Evolutionary conservation across 2,329 filamentous ascomycete species (phyloP).

Genomic region (Ascochyta pisi): DNA sequence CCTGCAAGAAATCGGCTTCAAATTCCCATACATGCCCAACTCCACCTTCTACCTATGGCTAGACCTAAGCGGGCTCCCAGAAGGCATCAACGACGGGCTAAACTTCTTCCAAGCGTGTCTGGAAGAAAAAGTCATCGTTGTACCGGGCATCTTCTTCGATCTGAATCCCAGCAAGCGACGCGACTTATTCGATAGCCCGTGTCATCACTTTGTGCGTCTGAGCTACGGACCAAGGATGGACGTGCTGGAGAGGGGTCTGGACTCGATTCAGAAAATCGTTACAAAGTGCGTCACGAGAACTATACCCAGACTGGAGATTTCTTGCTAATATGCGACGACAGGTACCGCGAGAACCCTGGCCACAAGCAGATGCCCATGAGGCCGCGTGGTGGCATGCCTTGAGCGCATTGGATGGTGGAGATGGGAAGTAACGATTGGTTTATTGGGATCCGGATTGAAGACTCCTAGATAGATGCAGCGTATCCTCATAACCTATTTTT

Average conservation of each 20-base stretch:
- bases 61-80: constrained; percentile 69
- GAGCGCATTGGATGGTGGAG: not conserved
- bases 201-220: constrained; percentile 66
- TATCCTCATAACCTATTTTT: too few relatives aligned
- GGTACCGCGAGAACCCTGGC: constrained; percentile 18
- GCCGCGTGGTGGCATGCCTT: constrained; percentile 11
- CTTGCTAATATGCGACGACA: not conserved
- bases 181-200: constrained; percentile 92
- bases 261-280: constrained; percentile 50
- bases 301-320: not conserved
- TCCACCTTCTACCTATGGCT: constrained; percentile 94
- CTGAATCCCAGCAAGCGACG: constrained; percentile 87
- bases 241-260: constrained; percentile 49
- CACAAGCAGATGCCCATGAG: constrained; percentile 14
- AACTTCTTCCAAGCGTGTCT: constrained; percentile 97
- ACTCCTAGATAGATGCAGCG: too few relatives aligned
- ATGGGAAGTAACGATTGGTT: too few relatives aligned
- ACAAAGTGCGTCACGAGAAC: constrained; percentile 43
- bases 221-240: constrained; percentile 53
- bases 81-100: constrained; percentile 86
- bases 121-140: constrained; percentile 93
- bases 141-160: constrained; percentile 98
- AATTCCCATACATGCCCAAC: constrained; percentile 79
- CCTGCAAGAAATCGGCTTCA: constrained; percentile 85
- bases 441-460: too few relatives aligned